A percentile compares a stretch with the other conserved stretches of the same genome.
Evolutionary conservation across 2,329 filamentous ascomycete species (phyloP).

Genomic region (Corynespora cassiicola): DNA sequence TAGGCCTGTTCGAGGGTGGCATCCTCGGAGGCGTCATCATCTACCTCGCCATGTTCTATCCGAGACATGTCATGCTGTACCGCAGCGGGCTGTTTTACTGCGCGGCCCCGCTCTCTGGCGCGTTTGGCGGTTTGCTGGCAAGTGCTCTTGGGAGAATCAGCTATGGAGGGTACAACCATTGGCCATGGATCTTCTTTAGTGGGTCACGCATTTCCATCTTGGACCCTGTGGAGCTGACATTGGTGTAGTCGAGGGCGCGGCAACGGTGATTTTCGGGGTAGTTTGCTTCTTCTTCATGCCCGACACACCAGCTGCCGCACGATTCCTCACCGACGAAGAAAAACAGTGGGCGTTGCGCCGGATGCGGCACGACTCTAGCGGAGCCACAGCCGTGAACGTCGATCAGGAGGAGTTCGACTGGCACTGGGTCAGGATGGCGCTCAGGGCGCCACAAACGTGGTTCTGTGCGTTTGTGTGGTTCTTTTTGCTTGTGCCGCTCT

Average conservation of each 20-base stretch:
- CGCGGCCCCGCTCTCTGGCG: slow-evolving; percentile 47
- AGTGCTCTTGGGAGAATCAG: slow-evolving; percentile 50
- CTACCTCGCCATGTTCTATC: slow-evolving; percentile 52
- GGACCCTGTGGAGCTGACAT: no score
- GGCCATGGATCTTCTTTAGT: slow-evolving; percentile 37
- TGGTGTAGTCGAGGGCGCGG: slow-evolving; percentile 41
- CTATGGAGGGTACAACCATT: slow-evolving; percentile 45
- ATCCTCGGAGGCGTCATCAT: slow-evolving; percentile 50
- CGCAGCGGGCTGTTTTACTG: slow-evolving; percentile 48
- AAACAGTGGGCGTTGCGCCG: slow-evolving; percentile 29
- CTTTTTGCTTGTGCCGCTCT: not conserved
- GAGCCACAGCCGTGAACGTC: slow-evolving; percentile 32
- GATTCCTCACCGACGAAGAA: slow-evolving; percentile 36
- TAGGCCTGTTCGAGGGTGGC: slow-evolving; percentile 51
- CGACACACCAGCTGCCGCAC: slow-evolving; percentile 51
- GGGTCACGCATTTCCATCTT: not conserved
- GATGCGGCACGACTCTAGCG: slow-evolving; percentile 36
- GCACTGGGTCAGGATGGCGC: slow-evolving; percentile 47
- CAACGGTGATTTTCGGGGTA: slow-evolving; percentile 46
- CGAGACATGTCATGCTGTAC: slow-evolving; percentile 48
- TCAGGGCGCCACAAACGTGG: no score
- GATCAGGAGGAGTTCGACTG: slow-evolving; percentile 49
- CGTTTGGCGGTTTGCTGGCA: slow-evolving; percentile 52
- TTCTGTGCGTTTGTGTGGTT: not conserved
- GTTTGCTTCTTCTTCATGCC: slow-evolving; percentile 59